Conservation (phyloP, 768 basidiomycete genomes). For the Lanmaoa pseudosensibilis region DNA sequence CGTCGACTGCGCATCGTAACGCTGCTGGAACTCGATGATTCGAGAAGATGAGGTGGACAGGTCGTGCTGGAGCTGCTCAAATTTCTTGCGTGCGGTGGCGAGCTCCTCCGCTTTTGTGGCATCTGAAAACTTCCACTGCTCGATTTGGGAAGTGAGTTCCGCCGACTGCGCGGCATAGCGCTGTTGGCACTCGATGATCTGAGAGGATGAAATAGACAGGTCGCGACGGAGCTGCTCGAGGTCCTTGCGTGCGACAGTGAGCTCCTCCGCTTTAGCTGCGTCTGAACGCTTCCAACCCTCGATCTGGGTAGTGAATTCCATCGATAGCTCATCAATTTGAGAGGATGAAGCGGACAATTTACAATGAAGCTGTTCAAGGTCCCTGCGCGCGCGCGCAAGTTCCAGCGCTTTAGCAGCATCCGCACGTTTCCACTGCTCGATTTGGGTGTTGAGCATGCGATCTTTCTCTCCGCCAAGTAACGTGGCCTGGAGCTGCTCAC, state of each 20-base stretch:
- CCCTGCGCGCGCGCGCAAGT: too few species aligned
- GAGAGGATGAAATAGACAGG: not conserved
- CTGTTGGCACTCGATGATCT: not conserved
- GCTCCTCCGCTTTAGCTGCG: not conserved
- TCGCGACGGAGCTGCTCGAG: constrained; percentile 3
- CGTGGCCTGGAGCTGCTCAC: too few species aligned
- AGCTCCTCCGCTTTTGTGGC: not conserved
- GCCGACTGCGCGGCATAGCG: not conserved
- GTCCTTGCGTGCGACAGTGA: not conserved
- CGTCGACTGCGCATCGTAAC: not conserved
- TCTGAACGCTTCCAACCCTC: not conserved
- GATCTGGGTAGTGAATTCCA: not conserved
- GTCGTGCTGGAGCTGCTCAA: not conserved
- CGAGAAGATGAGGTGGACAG: not conserved
- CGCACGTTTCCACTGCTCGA: too few species aligned
- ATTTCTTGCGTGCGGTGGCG: not conserved
- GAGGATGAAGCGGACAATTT: too few species aligned
- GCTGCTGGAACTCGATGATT: not conserved
- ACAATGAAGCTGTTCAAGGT: too few species aligned
- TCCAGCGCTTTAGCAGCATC: too few species aligned
- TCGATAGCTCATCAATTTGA: too few species aligned
- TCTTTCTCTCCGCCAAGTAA: too few species aligned
- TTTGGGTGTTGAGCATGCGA: too few species aligned
- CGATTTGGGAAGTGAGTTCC: not conserved
- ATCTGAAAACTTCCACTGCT: not conserved